Evolutionary conservation across 208 protist species (phyloP).

Genomic region (Acanthamoeba sp.): DNA sequence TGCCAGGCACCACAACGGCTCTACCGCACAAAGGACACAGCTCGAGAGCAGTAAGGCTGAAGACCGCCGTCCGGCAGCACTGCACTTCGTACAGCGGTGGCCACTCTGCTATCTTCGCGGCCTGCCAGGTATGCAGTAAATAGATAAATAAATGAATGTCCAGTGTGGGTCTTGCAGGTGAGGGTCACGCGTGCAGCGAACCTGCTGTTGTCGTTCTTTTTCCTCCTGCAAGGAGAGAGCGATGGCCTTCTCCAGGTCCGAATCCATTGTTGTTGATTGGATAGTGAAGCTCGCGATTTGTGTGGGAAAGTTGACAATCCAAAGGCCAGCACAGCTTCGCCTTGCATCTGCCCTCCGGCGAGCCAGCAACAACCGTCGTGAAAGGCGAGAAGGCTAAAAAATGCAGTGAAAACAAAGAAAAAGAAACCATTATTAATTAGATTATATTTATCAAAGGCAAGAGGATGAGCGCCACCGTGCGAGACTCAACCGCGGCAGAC

Average conservation of each 20-base stretch:
- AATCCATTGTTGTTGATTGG: not conserved
- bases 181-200: not conserved
- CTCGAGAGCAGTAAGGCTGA: not conserved
- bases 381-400: too few relatives aligned
- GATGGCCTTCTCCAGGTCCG: not conserved
- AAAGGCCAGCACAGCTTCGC: too few relatives aligned
- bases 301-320: too few relatives aligned
- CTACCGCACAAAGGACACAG: not conserved
- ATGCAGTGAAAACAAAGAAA: too few relatives aligned
- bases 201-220: not conserved
- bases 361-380: too few relatives aligned
- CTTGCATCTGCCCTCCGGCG: too few relatives aligned
- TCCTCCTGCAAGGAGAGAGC: conserved; percentile 8
- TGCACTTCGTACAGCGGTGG: not conserved
- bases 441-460: too few relatives aligned
- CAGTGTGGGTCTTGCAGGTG: not conserved
- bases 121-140: too few relatives aligned
- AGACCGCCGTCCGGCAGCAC: not conserved
- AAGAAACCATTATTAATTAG: not conserved
- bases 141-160: too few relatives aligned
- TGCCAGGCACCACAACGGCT: not conserved
- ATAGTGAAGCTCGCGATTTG: not conserved
- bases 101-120: not conserved
- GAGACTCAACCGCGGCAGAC: not conserved
- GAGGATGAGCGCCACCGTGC: not conserved